Base-by-base conservation (phyloP, 2,329 filamentous ascomycete species). In the Plenodomus lindquistii region DNA sequence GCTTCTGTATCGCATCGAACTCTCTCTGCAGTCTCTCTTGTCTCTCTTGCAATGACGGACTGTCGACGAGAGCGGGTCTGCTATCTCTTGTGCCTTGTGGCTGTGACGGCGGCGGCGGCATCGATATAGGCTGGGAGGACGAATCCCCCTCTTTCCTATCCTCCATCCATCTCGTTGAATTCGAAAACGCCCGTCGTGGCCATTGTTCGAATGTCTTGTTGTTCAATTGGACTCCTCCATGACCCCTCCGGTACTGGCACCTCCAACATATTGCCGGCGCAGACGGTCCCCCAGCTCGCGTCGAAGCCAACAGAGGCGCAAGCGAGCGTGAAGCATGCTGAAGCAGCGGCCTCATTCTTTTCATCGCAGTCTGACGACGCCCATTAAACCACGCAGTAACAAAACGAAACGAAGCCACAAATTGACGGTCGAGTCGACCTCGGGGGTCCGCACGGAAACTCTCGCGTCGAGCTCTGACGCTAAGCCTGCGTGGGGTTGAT, bases 271-370 rank as follows among this genome's bases (percentile, higher is more conserved):
- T 51, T 31, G 63, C 65, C 40, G 56, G 47, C 20, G 55, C 19
- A 15, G 11, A 31, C 4, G 6, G 4, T 15, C 27, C 6, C 27
- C 27, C 27, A 31, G 27, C 27, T 15, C 27, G 27, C 27, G 27
- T 8, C 27, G 27, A 15, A 11, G 27, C 27, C 15, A 31, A 8
- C 6, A 31, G 11, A 53, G 59, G 55, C 34, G 51, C 45, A 41
- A 69, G 49, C 40, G 61, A 65, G 55, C 70, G 69, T 49, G 70
- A 70, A 62, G 68, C 71, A 71, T 72, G 60, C 61, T 71, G 70
- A 60, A 74, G 65, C 67, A 73, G 61, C 56, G 69, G 69, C 66
- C 66, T 67, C 71, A 74, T 74, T 52, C 65, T 68, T 65, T 48
- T 50, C n/a, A 40, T 44, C 57, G 65, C 57, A 65, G 64, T 67